phyloP scores from a whole-genome alignment of 306 rosid species.

The Quercus gilva region DNA sequence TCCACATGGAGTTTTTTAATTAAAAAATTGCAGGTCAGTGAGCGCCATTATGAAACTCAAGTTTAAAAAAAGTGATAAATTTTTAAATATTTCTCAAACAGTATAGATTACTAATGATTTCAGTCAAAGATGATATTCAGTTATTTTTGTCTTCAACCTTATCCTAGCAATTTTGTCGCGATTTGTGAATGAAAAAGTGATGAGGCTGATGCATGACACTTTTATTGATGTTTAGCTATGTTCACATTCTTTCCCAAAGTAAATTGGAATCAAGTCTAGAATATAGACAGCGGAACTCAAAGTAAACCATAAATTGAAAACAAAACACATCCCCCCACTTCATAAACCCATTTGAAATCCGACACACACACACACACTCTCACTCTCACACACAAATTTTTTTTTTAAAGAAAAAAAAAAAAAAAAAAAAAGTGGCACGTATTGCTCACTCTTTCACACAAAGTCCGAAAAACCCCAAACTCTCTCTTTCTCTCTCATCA shows the following conservation, averaged over 20 bases:
- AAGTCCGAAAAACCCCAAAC: not conserved
- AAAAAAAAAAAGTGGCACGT: not conserved
- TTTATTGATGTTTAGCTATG: too few relatives aligned
- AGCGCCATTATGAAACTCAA: too few relatives aligned
- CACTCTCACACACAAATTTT: not conserved
- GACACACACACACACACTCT: not conserved
- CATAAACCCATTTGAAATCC: not conserved
- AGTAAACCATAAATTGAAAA: not conserved
- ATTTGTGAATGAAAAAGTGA: too few relatives aligned
- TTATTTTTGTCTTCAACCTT: too few relatives aligned
- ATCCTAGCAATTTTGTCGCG: too few relatives aligned
- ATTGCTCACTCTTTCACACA: not conserved
- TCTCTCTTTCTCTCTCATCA: not conserved
- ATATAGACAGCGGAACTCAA: not conserved
- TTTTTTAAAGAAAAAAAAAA: not conserved
- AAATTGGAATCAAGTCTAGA: too few relatives aligned
- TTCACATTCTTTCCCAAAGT: too few relatives aligned
- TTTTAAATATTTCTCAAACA: accelerated
- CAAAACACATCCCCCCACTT: not conserved
- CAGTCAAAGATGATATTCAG: accelerated
- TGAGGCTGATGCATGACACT: too few relatives aligned
- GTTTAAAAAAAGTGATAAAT: too few relatives aligned
- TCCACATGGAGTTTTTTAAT: too few relatives aligned
- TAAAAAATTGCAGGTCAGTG: too few relatives aligned
- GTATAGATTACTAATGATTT: too few relatives aligned